phyloP scores from a whole-genome alignment of 2,329 filamentous ascomycete species.

The Pestalotiopsis sp. region DNA sequence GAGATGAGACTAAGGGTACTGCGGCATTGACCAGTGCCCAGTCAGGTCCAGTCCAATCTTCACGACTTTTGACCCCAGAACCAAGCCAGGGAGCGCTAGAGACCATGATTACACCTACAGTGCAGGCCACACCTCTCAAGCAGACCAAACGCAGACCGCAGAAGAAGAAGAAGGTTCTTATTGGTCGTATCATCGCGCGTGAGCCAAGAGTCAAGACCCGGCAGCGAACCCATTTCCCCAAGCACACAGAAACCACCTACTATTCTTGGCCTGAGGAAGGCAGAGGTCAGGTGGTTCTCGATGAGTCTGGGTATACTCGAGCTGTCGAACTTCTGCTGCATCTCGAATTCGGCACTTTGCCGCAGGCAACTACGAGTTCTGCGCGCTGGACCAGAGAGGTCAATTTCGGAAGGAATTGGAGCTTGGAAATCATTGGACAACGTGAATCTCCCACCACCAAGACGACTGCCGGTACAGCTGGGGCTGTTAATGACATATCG shows the following conservation, averaged over 20 bases:
- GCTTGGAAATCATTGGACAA: constrained; percentile 49
- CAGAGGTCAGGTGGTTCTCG: constrained; percentile 64
- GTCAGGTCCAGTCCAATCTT: constrained; percentile 24
- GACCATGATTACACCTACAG: constrained; percentile 31
- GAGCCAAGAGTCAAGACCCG: constrained; percentile 66
- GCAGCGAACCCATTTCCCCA: constrained; percentile 49
- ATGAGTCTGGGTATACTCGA: constrained; percentile 66
- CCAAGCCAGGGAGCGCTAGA: constrained; percentile 4
- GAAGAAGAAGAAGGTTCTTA: constrained; percentile 51
- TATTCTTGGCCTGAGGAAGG: constrained; percentile 67
- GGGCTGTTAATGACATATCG: constrained; percentile 47
- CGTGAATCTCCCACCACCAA: constrained; percentile 27
- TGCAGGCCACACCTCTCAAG: constrained; percentile 21
- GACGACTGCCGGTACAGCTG: constrained; percentile 13
- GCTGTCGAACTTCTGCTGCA: constrained; percentile 70
- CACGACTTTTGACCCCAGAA: constrained; percentile 10
- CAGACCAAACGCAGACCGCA: constrained; percentile 21
- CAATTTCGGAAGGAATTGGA: constrained; percentile 55
- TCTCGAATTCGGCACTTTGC: constrained; percentile 70
- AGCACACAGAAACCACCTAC: constrained; percentile 58
- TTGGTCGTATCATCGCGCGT: constrained; percentile 64
- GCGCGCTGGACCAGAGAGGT: constrained; percentile 72
- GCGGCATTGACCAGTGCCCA: constrained; percentile 18
- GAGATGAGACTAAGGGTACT: neutral
- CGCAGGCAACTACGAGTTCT: constrained; percentile 66